Percentiles rank a stretch among this genome's conserved stretches.
Evolutionary conservation across 2,329 filamentous ascomycete species (phyloP).

Genomic region (Waltergamsia citrina): DNA sequence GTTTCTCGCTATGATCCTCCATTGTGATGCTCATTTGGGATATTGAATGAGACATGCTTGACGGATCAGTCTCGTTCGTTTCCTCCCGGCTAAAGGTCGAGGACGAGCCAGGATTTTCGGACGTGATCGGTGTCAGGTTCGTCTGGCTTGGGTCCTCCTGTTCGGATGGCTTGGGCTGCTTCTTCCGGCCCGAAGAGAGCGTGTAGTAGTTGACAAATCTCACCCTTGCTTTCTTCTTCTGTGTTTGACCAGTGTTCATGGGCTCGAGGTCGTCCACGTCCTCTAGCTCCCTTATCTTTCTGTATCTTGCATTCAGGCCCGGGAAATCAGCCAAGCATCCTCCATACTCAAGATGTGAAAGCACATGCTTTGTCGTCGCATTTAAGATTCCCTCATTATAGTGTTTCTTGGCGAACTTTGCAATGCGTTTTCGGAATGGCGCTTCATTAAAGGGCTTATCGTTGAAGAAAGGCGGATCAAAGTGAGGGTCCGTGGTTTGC

Average conservation of each 20-base stretch:
- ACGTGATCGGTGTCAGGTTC: background rate
- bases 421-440: constrained; percentile 55
- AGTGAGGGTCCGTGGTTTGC: constrained; percentile 47
- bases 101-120: background rate
- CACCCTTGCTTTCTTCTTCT: constrained; percentile 38
- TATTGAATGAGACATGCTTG: too few species aligned
- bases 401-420: constrained; percentile 78
- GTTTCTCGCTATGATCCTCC: too few species aligned
- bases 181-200: constrained; percentile 65
- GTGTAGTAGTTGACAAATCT: constrained; percentile 90
- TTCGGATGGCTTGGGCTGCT: constrained; percentile 20
- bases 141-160: background rate
- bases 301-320: constrained; percentile 61
- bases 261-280: constrained; percentile 49
- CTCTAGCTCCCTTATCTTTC: constrained; percentile 60
- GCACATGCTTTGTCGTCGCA: constrained; percentile 64
- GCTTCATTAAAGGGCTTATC: constrained; percentile 62
- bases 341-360: constrained; percentile 77
- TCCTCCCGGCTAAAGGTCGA: background rate
- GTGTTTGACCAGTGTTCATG: constrained; percentile 8
- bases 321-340: constrained; percentile 69
- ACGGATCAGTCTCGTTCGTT: background rate
- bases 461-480: constrained; percentile 68
- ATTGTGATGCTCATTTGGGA: too few species aligned
- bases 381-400: constrained; percentile 56